Base-by-base conservation (phyloP, 2,329 filamentous ascomycete genomes). In the Xylariaceae sp. region DNA sequence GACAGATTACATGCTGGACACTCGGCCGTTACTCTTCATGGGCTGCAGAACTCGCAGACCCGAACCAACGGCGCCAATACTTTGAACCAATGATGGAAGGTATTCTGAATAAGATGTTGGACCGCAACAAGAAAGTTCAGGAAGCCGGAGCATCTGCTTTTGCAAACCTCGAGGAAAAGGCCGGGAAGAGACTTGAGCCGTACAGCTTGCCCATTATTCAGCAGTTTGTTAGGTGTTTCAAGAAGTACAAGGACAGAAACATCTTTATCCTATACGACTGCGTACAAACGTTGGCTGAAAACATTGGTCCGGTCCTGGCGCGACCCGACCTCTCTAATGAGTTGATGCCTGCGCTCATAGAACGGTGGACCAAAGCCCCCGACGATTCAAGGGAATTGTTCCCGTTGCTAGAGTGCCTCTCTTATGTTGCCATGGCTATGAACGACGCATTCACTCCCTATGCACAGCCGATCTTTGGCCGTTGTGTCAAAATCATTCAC, bases 221-320 rank as follows among this genome's bases (percentile, higher is more conserved):
- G 60, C 95, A 98, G 72, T 98, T 94, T 69, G 92, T 97, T 49
- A 82, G 84, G 59, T 99, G 95, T 75, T 99, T 99, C 75, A 84
- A 82, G 50, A 92, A 90, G 75, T 99, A 98, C 85, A 98, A 99
- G 82, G 94, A 98, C 75, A 89, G 92, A 69, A 99, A 99, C 78
- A 97, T 98, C 87, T 97, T 96, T 78, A 96, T 98, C 52, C 85
- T 99, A 29, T 99, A 99, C 78, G 95, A 99, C 76, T 98, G 95
- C 74, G 91, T 99, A 29, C 95, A 99, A 77, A 99, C 95, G 0
- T 80, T 99, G 55, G 95, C 95, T 3, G 95, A 99, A 74, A 89
- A 92, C 69, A 89, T 98, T 52, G 92, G 92, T 9, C 87, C 88
- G 6, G 86, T 89, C 29, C 81, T 99, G 63, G 89, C 92, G n/a